Evolutionary conservation across 1,139 yeast species (phyloP).

Genomic region (Saccharomycopsis crataegensis): DNA sequence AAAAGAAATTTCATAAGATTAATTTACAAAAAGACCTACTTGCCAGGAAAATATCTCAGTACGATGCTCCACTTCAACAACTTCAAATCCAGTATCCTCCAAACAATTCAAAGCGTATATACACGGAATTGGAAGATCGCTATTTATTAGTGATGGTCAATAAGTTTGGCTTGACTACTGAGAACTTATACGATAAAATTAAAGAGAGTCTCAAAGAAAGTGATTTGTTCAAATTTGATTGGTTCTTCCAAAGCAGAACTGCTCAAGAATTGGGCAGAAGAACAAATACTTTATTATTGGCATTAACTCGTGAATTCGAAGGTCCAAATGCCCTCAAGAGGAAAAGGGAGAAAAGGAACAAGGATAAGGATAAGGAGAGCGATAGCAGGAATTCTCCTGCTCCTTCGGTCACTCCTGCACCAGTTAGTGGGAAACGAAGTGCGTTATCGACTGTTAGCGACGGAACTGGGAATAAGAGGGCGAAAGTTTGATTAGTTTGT

Average conservation of each 20-base stretch:
- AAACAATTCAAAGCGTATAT: conserved; percentile 81
- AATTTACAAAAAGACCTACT: conserved; percentile 60
- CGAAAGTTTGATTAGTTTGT: no score
- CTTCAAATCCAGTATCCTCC: conserved; percentile 79
- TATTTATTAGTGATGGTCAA: conserved; percentile 67
- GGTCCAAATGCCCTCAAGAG: conserved; percentile 47
- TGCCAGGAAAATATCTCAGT: conserved; percentile 52
- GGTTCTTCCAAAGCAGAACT: conserved; percentile 82
- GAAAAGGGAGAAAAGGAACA: conserved; percentile 24
- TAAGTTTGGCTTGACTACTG: conserved; percentile 68
- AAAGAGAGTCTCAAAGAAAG: conserved; percentile 68
- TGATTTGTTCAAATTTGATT: conserved; percentile 78
- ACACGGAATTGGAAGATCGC: conserved; percentile 81
- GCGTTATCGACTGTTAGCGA: neutral
- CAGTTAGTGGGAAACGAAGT: no score
- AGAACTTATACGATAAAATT: conserved; percentile 64
- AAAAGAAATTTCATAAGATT: conserved; percentile 63
- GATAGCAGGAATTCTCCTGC: neutral
- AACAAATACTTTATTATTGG: conserved; percentile 67
- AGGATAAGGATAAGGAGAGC: conserved; percentile 4
- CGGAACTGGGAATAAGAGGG: neutral
- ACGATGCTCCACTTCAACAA: conserved; percentile 68
- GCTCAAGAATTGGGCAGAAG: conserved; percentile 81
- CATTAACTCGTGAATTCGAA: conserved; percentile 75
- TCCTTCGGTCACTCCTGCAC: neutral